Evolutionary conservation across 495 filamentous ascomycete species (phyloP).

Genomic region (Beverwykella pulmonaria): DNA sequence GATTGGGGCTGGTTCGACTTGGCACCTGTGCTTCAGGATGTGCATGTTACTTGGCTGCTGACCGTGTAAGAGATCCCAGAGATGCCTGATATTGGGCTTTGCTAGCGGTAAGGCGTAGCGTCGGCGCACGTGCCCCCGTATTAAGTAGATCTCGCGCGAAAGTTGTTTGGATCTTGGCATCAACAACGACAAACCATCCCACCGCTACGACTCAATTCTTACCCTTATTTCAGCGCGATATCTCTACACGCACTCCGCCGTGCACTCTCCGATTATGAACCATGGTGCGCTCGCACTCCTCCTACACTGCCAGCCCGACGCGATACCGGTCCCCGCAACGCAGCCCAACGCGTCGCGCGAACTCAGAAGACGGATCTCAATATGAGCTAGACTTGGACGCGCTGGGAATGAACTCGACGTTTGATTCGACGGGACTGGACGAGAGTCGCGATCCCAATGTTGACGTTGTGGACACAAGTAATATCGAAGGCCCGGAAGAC

Average conservation of each 20-base stretch:
- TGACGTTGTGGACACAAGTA: constrained; percentile 36
- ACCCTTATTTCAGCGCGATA: background rate
- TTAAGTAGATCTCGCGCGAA: background rate
- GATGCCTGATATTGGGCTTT: too few relatives aligned
- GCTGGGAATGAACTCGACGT: constrained; percentile 31
- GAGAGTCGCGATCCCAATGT: constrained; percentile 16
- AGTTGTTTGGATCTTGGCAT: background rate
- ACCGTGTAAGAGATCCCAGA: too few relatives aligned
- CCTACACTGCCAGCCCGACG: constrained; percentile 30
- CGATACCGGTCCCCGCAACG: constrained; percentile 23
- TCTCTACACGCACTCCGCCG: background rate
- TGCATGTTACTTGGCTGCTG: too few relatives aligned
- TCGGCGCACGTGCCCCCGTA: background rate
- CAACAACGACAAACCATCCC: background rate
- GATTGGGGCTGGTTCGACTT: too few relatives aligned
- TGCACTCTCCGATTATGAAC: constrained; percentile 5
- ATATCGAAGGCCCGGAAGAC: constrained; percentile 48
- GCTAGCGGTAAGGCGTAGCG: background rate
- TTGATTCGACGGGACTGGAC: constrained; percentile 27
- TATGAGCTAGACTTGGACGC: constrained; percentile 37
- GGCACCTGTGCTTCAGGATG: too few relatives aligned
- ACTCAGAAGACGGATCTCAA: constrained; percentile 28
- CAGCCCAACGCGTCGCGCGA: constrained; percentile 13
- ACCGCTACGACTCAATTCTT: constrained; percentile 1
- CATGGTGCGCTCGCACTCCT: constrained; percentile 33